Evolutionary conservation across 345 rosid genomes (phyloP), one percentile per base, ranked within the genome.

Genomic region (Eucalyptus decipiens): DNA sequence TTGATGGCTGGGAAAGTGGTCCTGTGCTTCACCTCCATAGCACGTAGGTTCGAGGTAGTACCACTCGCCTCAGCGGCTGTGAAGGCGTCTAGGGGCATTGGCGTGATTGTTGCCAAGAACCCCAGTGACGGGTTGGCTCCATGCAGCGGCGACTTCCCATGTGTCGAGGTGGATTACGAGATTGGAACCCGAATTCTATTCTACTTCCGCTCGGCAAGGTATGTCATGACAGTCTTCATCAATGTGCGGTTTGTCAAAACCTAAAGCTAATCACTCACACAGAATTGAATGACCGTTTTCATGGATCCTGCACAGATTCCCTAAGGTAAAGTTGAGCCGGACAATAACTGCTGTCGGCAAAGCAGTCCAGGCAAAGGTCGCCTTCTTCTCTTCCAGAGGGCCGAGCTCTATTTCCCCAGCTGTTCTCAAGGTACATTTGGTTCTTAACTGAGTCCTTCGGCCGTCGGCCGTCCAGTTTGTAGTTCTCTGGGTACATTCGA

Each of bases 131-230:
- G 89, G 62, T 88, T 94, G 86, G 89, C 69, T 62, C 93, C 94
- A 0, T 87, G 94, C 86, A 13, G 30, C 8, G 88, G 87, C 26
- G 91, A 90, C 54, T 93, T 95, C 90, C 97, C 98, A 1, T 91
- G 90, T 87, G 54, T 94, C 7, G 94, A 93, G 90, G 95, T 95
- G 34, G 96, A 95, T 91, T 95, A 93, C 10, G 97, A 94, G 92
- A 90, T 92, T 34, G 97, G 98, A 88, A 94, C 96, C 21, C 94
- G 87, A 88, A 94, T 96, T 89, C 93, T 95, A 34, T 92, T 88
- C 56, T 95, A 95, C 91, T 90, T 95, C 88, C 96, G 97, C 19
- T 91, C 95, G 40, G 87, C 93, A 17, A 91, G 92, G 95, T 91
- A 76, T 28, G 56, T 52, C 80, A 10, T 34, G 19, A 62, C 56